Conservation (phyloP, 805 yeast species). For the Ogataea thermomethanolica region DNA sequence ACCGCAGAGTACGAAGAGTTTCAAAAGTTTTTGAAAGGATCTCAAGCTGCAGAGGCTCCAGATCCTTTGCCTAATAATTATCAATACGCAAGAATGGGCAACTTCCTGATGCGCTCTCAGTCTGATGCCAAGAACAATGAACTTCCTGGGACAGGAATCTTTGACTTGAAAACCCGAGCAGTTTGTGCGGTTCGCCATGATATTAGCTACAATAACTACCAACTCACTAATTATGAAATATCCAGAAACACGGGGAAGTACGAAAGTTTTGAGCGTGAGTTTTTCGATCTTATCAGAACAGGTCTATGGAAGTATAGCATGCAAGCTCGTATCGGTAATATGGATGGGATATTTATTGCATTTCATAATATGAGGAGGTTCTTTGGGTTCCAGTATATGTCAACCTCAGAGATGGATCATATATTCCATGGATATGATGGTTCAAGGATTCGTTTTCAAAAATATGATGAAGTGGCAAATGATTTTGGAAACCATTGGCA, state of each 20-base stretch:
- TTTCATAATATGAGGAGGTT: constrained; percentile 78
- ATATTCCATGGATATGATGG: constrained; percentile 44
- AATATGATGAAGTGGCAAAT: constrained; percentile 18
- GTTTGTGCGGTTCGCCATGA: constrained; percentile 84
- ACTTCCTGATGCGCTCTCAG: constrained; percentile 83
- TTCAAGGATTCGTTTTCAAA: constrained; percentile 5
- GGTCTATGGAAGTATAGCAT: constrained; percentile 80
- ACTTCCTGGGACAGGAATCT: constrained; percentile 86
- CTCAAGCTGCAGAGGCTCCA: constrained; percentile 7
- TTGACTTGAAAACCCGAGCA: constrained; percentile 90
- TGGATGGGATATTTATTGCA: constrained; percentile 95
- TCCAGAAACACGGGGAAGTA: constrained; percentile 55
- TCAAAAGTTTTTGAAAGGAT: constrained; percentile 31
- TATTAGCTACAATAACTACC: constrained; percentile 47
- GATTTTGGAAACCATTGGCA: constrained; percentile 31
- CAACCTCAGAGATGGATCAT: constrained; percentile 67
- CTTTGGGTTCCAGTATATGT: constrained; percentile 89
- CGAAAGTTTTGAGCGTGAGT: constrained; percentile 84
- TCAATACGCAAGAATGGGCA: constrained; percentile 68
- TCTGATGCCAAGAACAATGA: constrained; percentile 75
- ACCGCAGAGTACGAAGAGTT: constrained; percentile 59
- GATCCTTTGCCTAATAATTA: constrained; percentile 35
- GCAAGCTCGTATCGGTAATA: constrained; percentile 91
- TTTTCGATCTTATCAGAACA: constrained; percentile 67
- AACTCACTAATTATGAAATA: constrained; percentile 66